Conservation (phyloP, 305 asterid genomes). For the Coffea humblotiana region DNA sequence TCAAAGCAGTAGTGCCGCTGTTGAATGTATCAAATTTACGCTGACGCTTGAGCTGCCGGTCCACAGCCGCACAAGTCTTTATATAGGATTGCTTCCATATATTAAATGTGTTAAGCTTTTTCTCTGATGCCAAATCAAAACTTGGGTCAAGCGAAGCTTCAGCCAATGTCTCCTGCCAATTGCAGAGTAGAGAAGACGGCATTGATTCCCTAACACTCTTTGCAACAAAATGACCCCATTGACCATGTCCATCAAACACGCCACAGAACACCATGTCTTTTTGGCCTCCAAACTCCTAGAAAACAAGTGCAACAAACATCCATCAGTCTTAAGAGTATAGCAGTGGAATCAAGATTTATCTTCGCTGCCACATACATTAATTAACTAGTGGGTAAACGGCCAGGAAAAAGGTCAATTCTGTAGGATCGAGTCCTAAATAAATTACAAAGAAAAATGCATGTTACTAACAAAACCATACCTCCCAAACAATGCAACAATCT, state of each 20-base stretch:
- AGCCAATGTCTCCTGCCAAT: slow-evolving; percentile 73
- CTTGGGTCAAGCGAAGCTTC: slow-evolving; percentile 60
- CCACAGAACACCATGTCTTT: slow-evolving; percentile 93
- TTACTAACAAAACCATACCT: slow-evolving; percentile 45
- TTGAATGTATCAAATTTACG: slow-evolving; percentile 69
- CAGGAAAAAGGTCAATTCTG: not conserved
- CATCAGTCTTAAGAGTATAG: not conserved
- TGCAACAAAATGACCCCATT: slow-evolving; percentile 93
- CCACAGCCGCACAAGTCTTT: slow-evolving; percentile 86
- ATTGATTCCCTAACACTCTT: slow-evolving; percentile 77
- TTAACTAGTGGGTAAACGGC: not conserved
- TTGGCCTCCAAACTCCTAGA: slow-evolving; percentile 93
- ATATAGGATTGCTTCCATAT: slow-evolving; percentile 83
- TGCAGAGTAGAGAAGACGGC: slow-evolving; percentile 65
- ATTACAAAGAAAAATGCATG: not conserved
- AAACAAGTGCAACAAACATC: not conserved
- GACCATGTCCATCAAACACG: slow-evolving; percentile 95
- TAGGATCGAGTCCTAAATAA: not conserved
- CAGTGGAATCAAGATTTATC: not conserved
- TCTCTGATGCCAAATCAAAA: slow-evolving; percentile 46
- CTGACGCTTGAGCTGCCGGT: slow-evolving; percentile 67
- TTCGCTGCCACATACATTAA: not conserved
- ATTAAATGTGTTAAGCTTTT: slow-evolving; percentile 54
- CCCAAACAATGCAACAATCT: slow-evolving; percentile 95
- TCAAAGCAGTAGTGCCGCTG: slow-evolving; percentile 91